Evolutionary conservation across 176 grass and related monocot species (phyloP).

Genomic region (Oryza glaberrima): DNA sequence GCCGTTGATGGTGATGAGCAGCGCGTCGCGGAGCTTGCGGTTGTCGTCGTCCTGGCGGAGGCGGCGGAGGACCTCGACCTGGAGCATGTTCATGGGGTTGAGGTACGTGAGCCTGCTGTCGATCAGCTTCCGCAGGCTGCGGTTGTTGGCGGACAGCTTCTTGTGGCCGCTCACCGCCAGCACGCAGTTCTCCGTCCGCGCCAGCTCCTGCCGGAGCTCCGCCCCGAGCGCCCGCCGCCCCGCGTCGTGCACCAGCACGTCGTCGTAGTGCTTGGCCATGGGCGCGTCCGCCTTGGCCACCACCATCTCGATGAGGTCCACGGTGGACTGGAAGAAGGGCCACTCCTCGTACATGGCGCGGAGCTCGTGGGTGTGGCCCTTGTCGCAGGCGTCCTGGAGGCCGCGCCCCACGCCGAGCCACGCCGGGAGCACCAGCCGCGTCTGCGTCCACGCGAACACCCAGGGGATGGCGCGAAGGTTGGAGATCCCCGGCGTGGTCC

Average conservation of each 20-base stretch:
- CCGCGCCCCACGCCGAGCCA: constrained; percentile 83
- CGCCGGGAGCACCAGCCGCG: constrained; percentile 81
- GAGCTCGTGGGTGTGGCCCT: constrained; percentile 62
- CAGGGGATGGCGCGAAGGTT: constrained; percentile 88
- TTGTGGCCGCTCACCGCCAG: constrained; percentile 72
- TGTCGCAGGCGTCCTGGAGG: constrained; percentile 63
- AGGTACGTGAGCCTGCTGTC: constrained; percentile 78
- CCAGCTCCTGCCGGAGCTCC: constrained; percentile 53
- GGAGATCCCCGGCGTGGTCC: constrained; percentile 54
- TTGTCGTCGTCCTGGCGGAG: constrained; percentile 73
- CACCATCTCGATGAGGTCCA: constrained; percentile 97
- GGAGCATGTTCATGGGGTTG: constrained; percentile 89
- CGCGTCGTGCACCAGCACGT: constrained; percentile 54
- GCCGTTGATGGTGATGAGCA: constrained; percentile 94
- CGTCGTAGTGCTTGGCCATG: constrained; percentile 77
- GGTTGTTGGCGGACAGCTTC: constrained; percentile 76
- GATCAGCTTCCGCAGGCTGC: constrained; percentile 66
- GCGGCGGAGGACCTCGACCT: constrained; percentile 83
- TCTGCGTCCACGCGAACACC: constrained; percentile 98
- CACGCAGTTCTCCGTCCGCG: constrained; percentile 60
- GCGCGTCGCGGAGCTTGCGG: constrained; percentile 66
- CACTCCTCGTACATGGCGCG: constrained; percentile 84
- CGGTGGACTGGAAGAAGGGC: constrained; percentile 92
- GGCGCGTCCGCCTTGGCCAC: constrained; percentile 79
- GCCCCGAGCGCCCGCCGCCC: constrained; percentile 45